Evolutionary conservation across 441 rosid species (phyloP).

Genomic region (Corymbia calophylla): DNA sequence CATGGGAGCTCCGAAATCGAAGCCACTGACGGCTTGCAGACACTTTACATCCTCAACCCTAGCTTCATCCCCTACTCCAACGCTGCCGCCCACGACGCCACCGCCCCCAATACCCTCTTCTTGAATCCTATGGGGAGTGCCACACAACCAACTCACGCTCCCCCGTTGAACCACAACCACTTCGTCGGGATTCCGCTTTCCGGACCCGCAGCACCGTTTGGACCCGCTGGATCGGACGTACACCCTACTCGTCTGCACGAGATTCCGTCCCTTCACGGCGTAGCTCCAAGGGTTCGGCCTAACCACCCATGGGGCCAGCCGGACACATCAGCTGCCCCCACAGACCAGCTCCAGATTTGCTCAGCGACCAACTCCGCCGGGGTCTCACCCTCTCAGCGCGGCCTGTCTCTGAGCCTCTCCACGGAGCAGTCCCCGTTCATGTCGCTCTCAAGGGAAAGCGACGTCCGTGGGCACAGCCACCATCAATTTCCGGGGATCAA

Average conservation of each 20-base stretch:
- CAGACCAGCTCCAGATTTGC: constrained; percentile 16
- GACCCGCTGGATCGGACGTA: neutral
- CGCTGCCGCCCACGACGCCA: constrained; percentile 9
- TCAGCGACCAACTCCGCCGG: neutral
- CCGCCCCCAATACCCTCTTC: constrained; percentile 21
- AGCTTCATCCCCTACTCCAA: constrained; percentile 34
- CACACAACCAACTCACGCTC: constrained; percentile 18
- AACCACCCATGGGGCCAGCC: constrained; percentile 24
- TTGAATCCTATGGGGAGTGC: constrained; percentile 19
- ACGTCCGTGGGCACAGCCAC: neutral
- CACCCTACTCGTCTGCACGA: constrained; percentile 2
- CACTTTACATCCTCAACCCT: constrained; percentile 50
- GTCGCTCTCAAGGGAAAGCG: neutral
- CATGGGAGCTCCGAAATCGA: constrained; percentile 45
- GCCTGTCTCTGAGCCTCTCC: constrained; percentile 37
- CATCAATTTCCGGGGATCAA: neutral
- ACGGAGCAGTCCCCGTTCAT: constrained; percentile 16
- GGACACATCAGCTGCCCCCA: neutral
- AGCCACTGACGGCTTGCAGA: constrained; percentile 37
- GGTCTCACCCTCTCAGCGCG: constrained; percentile 21
- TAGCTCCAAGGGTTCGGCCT: constrained; percentile 5
- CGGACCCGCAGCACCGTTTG: neutral
- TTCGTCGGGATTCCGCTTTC: constrained; percentile 34
- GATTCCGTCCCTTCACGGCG: constrained; percentile 14
- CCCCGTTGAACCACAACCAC: constrained; percentile 14